phyloP scores from a whole-genome alignment of 768 basidiomycete genomes.

The Trametes elegans region DNA sequence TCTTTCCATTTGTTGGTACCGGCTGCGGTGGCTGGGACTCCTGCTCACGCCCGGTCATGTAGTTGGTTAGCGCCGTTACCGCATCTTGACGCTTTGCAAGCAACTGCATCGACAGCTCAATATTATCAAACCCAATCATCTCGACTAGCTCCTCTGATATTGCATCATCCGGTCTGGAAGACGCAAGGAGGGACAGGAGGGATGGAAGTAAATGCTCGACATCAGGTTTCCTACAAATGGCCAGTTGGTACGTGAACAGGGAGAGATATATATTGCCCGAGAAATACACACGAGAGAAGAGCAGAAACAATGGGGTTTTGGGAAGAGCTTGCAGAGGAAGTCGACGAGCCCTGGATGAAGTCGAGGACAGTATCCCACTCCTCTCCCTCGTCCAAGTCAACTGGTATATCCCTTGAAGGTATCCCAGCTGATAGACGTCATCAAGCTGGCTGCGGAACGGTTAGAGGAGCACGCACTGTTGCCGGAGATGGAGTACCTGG shows the following conservation, averaged over 20 bases:
- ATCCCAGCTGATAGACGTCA: neutral
- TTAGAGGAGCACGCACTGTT: neutral
- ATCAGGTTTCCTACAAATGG: conserved; percentile 26
- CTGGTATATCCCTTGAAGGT: neutral
- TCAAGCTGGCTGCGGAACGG: neutral
- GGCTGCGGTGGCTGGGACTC: neutral
- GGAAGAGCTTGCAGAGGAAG: neutral
- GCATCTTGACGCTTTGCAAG: conserved; percentile 48
- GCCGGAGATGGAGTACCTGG: neutral
- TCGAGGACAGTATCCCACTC: conserved; percentile 25
- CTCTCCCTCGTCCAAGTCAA: conserved; percentile 10
- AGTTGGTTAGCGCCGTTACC: neutral
- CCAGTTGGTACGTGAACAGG: neutral
- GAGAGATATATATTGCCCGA: neutral
- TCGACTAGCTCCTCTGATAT: conserved; percentile 80
- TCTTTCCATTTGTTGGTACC: neutral
- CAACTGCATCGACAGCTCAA: conserved; percentile 75
- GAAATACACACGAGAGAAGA: conserved; percentile 23
- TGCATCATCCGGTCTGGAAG: conserved; percentile 55
- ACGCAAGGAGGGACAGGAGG: conserved; percentile 43
- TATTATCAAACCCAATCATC: conserved; percentile 78
- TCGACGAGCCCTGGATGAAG: conserved; percentile 6
- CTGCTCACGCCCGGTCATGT: neutral
- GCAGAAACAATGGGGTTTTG: conserved; percentile 5
- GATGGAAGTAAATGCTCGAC: conserved; percentile 26